phyloP scores from a whole-genome alignment of 2,329 filamentous ascomycete genomes.

The Drechslerella coelobrocha region DNA sequence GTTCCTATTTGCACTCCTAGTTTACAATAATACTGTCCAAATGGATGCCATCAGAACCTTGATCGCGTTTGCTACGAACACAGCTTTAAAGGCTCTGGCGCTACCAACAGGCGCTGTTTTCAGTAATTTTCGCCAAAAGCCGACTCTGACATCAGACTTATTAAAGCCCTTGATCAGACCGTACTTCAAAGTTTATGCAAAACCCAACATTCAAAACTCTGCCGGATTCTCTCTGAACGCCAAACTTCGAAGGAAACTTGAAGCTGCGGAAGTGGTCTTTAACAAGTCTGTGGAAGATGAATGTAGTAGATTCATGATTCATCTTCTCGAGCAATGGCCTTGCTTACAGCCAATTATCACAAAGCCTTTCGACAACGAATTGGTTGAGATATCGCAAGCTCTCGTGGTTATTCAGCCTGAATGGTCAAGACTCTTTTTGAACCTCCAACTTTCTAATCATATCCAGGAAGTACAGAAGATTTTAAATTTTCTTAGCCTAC shows the following conservation, averaged over 20 bases:
- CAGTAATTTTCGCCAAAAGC: constrained; percentile 57
- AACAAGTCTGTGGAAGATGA: constrained; percentile 56
- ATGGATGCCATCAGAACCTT: constrained; percentile 60
- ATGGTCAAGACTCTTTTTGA: constrained; percentile 63
- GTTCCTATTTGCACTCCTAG: constrained; percentile 62
- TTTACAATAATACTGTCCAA: constrained; percentile 59
- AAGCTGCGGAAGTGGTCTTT: constrained; percentile 56
- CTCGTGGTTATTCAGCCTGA: constrained; percentile 59
- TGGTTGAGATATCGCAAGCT: constrained; percentile 59
- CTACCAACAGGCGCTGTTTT: constrained; percentile 58
- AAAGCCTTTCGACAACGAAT: constrained; percentile 54
- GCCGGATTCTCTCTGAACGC: constrained; percentile 53
- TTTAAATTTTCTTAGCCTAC: constrained; percentile 56
- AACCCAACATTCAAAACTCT: constrained; percentile 53
- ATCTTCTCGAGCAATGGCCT: constrained; percentile 62
- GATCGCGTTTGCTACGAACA: constrained; percentile 60
- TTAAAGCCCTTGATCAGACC: constrained; percentile 57
- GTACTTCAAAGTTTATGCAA: constrained; percentile 55
- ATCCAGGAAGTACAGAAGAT: constrained; percentile 60
- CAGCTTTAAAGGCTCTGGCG: constrained; percentile 58
- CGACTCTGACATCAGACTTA: constrained; percentile 56
- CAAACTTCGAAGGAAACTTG: constrained; percentile 57
- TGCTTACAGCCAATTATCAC: constrained; percentile 56
- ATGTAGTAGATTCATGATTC: constrained; percentile 58
- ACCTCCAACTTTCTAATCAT: constrained; percentile 61